A percentile compares a stretch with the other conserved stretches of the same genome.
These are phyloP conservation scores for Akebia trifoliata DNA, from an alignment of 164 flowering plant species.

Conservation along the genomic window DNA sequence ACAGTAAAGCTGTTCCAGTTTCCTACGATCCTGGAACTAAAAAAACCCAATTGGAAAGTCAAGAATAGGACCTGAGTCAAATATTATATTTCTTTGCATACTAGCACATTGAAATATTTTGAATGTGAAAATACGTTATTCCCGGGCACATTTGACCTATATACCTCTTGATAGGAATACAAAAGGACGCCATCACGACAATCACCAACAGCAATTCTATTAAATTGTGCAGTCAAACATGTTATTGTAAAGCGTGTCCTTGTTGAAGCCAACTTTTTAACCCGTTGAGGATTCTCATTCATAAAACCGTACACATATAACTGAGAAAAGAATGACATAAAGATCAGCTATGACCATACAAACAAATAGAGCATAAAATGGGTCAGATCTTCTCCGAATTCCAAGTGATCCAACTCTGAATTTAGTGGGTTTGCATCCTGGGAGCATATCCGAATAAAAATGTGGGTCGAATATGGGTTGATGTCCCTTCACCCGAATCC, in stretches of 20 bases:
- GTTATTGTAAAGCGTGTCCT: constrained; percentile 79
- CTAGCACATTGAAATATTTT: too few species aligned
- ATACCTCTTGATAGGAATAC: constrained; percentile 81
- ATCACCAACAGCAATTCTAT: constrained; percentile 95
- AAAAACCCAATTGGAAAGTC: neutral
- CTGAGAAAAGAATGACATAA: constrained; percentile 33
- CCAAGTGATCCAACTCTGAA: too few species aligned
- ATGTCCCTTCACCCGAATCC: too few species aligned
- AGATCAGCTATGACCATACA: constrained; percentile 3
- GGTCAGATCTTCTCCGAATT: too few species aligned
- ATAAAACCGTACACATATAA: constrained; percentile 80
- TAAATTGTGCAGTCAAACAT: constrained; percentile 61
- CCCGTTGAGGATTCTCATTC: constrained; percentile 62
- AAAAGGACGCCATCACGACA: constrained; percentile 96
- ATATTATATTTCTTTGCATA: neutral
- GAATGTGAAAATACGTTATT: too few species aligned
- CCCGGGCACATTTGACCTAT: neutral
- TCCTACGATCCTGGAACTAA: constrained; percentile 49
- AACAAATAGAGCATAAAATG: too few species aligned
- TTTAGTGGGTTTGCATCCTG: too few species aligned
- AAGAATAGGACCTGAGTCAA: too few species aligned
- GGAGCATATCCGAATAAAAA: too few species aligned
- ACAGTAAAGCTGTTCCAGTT: constrained; percentile 73
- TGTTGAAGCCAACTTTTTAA: constrained; percentile 57
- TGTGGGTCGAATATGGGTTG: too few species aligned